Evolutionary conservation across 495 filamentous ascomycete genomes (phyloP), one percentile per base, ranked within the genome.

Genomic region (Neurospora sp.): DNA sequence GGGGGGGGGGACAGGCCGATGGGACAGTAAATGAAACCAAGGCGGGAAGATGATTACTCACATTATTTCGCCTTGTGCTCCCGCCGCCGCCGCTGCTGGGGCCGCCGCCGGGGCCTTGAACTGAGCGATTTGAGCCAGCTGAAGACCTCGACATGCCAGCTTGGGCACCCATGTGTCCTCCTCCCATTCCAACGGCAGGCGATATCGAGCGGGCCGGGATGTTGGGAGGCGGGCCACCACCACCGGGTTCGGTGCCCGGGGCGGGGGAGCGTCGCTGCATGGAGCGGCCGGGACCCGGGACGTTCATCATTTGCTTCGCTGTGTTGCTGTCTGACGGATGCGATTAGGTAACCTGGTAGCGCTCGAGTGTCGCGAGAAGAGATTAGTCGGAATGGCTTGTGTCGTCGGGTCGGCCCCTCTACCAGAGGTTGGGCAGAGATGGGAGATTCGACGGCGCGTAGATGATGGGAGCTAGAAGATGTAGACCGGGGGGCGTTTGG

Each of bases 11-110:
- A 75, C 76, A 71, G 66, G 71, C 27, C 31, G 48, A 40, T 23
- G 70, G 14, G 23, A n/a, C 27, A 48, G 71, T 12, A 69, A 31
- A 70, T 71, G 54, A 70, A 71, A 37, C 10, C 40, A 72, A 73
- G 71, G 70, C 72, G 73, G 70, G 69, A 69, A 73, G 74, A 72
- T 72, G 66, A 62, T 42, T 71, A 87, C 86, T 86, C 77, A 88
- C 86, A 82, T 86, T 88, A 70, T 79, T 79, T 73, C 86, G 83
- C 73, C 84, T 82, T 59, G 82, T 80, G 74, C 81, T 80, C 35
- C 82, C 83, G 69, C 77, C 77, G 46, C 79, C 73, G 39, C 71
- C 71, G 16, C 73, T 73, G 27, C 71, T 48, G 8, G 31, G 75
- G n/a, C 72, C 71, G 14, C 20, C 79, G 79, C 76, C 80, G 76